phyloP scores from a whole-genome alignment of 306 rosid species.

The Luffa aegyptiaca region DNA sequence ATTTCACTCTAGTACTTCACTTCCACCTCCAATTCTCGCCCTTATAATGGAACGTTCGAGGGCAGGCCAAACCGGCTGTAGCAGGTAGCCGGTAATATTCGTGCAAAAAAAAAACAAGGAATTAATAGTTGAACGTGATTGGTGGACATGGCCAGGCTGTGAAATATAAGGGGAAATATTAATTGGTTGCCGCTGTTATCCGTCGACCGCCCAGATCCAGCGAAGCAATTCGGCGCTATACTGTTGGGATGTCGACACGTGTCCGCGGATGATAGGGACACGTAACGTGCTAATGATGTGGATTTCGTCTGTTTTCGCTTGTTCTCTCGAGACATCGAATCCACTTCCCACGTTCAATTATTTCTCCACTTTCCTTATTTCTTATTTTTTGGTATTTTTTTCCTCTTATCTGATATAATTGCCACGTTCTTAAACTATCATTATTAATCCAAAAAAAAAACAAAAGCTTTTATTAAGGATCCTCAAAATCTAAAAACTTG shows the following conservation, averaged over 20 bases:
- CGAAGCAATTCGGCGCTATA: conserved; percentile 7
- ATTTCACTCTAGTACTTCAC: background rate
- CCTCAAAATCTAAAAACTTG: background rate
- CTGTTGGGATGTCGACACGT: conserved; percentile 23
- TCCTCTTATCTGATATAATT: background rate
- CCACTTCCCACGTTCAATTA: conserved; percentile 2
- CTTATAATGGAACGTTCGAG: conserved; percentile 1
- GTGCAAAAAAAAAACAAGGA: background rate
- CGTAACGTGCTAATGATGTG: conserved; percentile 10
- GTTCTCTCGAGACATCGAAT: conserved; percentile 34
- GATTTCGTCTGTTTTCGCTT: conserved; percentile 6
- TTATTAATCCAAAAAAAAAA: too few relatives aligned
- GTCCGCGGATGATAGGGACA: conserved; percentile 27
- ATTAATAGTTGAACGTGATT: conserved; percentile 11
- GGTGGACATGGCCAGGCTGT: conserved; percentile 17
- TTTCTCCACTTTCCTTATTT: conserved; percentile 4
- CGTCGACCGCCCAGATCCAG: background rate
- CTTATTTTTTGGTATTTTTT: background rate
- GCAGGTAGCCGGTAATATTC: background rate
- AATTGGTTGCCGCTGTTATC: background rate
- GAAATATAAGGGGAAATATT: background rate
- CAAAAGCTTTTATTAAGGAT: background rate
- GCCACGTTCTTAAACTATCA: background rate
- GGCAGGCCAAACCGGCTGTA: background rate
- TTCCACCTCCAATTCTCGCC: background rate